Evolutionary conservation across 78 protist genomes (phyloP), one percentile per base, ranked within the genome.

Genomic region (Protostelium mycophagum): DNA sequence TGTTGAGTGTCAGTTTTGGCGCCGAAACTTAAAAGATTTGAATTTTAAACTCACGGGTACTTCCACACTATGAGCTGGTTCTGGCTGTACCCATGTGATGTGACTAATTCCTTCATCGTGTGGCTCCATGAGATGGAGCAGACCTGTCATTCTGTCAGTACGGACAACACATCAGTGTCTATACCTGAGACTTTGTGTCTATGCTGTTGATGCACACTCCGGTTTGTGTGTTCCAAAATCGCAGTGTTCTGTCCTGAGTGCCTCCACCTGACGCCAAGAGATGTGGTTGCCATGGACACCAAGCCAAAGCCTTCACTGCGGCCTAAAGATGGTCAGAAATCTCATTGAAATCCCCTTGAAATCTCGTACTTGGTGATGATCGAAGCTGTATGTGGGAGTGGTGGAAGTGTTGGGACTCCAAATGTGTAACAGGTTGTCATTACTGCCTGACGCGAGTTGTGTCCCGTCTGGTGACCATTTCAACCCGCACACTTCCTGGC

Each of bases 241-340:
- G 93, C 86, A 99, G 97, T 92, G 88, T 89, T 34, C 98, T 93
- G 83, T 99, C 99, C 1, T 99, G 99, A 0, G 99, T 97, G 34
- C 99, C 99, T 31, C 99, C 99, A 36, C 99, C 99, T 28, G 99
- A 88, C 28, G 99, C 99, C 0, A 99, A 96, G n/a, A 98, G 96
- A 90, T 94, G 36, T 90, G 36, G 84, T 89, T 97, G 98, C 95
- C 93, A 95, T 35, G 99, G 99, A 91, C 97, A 97, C 99, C 99
- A 99, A 1, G 99, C 99, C 29, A 99, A 89, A 0, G 99, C 99
- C 96, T 98, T 98, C 37, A 99, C 99, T 28, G 98, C 98, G 37
- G 97, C 97, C 37, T 34, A 0, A 88, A 94, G 97, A 9, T 88
- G 36, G 28, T 23, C 1, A 35, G 92, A 23, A 1, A 85, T 28